These are phyloP conservation scores for Colletotrichum australisinense DNA, from an alignment of 2,329 filamentous ascomycete species.

Conservation along the genomic window DNA sequence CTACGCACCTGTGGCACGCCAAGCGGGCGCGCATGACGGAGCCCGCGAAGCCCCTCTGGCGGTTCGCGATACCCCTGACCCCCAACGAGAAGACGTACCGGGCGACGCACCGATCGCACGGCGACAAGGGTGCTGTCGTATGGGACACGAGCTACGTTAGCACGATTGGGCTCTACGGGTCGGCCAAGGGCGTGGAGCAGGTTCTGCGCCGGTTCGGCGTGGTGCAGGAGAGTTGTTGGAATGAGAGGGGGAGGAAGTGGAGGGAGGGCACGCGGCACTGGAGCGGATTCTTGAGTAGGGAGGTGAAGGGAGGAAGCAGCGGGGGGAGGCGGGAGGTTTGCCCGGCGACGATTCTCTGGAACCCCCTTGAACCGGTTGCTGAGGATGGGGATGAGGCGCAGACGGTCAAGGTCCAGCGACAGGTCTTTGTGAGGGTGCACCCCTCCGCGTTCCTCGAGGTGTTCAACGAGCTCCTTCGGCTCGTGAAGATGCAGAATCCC, in stretches of 20 bases:
- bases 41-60: constrained; percentile 84
- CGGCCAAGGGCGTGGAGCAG: constrained; percentile 69
- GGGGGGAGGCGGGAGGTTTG: constrained; percentile 70
- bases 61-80: constrained; percentile 86
- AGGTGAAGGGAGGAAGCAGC: constrained; percentile 63
- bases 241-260: constrained; percentile 77
- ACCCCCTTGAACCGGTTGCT: constrained; percentile 58
- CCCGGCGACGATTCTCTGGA: constrained; percentile 82
- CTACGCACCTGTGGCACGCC: constrained; percentile 93
- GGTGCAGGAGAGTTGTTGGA: constrained; percentile 70
- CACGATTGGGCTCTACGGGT: constrained; percentile 82
- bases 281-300: constrained; percentile 62
- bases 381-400: constrained; percentile 38
- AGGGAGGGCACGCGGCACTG: constrained; percentile 63
- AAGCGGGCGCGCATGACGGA: constrained; percentile 92
- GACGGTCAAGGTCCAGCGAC: constrained; percentile 45
- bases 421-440: constrained; percentile 80
- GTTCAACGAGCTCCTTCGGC: constrained; percentile 71
- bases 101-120: constrained; percentile 83
- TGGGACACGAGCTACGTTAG: constrained; percentile 98
- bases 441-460: constrained; percentile 81
- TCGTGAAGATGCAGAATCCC: constrained; percentile 71
- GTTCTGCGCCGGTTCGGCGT: constrained; percentile 76
- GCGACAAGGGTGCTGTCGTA: constrained; percentile 79
- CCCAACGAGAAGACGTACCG: constrained; percentile 92